phyloP scores from a whole-genome alignment of 208 protist genomes.

The Wallacemonas rigidus region DNA sequence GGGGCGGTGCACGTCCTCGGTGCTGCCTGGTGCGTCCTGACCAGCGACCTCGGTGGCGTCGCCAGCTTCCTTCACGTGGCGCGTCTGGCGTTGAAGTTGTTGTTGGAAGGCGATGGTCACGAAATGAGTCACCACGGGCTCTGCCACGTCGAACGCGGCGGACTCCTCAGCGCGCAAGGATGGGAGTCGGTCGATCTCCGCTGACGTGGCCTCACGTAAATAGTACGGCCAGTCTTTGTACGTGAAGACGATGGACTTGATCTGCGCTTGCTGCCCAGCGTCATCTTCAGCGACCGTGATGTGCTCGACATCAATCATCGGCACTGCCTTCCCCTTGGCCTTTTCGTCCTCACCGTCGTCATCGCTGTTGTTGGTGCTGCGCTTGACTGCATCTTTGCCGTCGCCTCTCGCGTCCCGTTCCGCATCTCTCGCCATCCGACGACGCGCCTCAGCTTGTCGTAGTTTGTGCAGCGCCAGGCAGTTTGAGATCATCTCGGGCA shows the following conservation, averaged over 20 bases:
- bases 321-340: not conserved
- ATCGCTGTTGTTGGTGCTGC: too few species aligned
- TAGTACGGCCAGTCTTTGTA: conserved; percentile 45
- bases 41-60: conserved; percentile 19
- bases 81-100: conserved; percentile 1
- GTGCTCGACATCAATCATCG: not conserved
- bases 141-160: conserved; percentile 30
- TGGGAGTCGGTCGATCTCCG: conserved; percentile 23
- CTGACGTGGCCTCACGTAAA: conserved; percentile 31
- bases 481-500: conserved; percentile 44
- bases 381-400: not conserved
- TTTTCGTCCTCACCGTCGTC: conserved; percentile 1
- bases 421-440: not conserved
- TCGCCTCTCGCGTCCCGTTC: not conserved
- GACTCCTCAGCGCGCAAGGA: conserved; percentile 22
- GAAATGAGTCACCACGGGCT: conserved; percentile 42
- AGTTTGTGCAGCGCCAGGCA: conserved; percentile 31
- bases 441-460: conserved; percentile 3
- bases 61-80: not conserved
- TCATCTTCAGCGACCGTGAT: not conserved
- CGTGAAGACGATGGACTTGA: conserved; percentile 26
- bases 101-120: conserved; percentile 39
- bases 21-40: conserved; percentile 20
- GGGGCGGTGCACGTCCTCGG: conserved; percentile 19
- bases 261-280: conserved; percentile 21